A percentile compares a stretch with the other conserved stretches of the same genome.
Conservation (phyloP, 176 grass and related monocot genomes). For the Cocos nucifera region DNA sequence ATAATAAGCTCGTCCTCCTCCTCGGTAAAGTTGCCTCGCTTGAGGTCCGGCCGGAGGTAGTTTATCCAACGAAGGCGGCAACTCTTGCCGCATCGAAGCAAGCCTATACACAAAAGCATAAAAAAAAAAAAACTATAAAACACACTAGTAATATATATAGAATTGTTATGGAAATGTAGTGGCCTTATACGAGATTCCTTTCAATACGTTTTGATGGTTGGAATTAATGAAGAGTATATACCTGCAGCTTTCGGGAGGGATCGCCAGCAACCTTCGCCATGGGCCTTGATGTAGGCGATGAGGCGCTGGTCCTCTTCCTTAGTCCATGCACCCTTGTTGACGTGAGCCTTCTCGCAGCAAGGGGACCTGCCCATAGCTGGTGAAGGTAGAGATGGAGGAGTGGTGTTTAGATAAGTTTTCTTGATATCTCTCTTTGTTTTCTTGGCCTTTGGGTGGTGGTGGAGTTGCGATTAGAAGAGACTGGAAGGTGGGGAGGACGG, state of each 20-base stretch:
- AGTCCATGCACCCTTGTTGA: constrained; percentile 92
- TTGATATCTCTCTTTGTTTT: background rate
- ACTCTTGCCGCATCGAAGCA: constrained; percentile 72
- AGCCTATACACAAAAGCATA: constrained; percentile 6
- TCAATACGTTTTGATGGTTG: background rate
- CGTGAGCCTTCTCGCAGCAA: constrained; percentile 92
- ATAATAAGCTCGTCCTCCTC: constrained; percentile 74
- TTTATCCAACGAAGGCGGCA: constrained; percentile 84
- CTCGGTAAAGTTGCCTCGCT: constrained; percentile 79
- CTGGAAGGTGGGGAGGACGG: no score
- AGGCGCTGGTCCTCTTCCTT: constrained; percentile 87
- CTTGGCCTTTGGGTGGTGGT: no score
- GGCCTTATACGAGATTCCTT: background rate
- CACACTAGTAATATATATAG: no score
- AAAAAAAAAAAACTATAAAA: background rate
- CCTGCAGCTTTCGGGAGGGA: constrained; percentile 82
- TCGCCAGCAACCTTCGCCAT: constrained; percentile 85
- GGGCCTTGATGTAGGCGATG: constrained; percentile 60
- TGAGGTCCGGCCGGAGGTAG: constrained; percentile 72
- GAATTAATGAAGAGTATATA: background rate
- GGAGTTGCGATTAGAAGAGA: no score
- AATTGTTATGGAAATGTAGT: no score
- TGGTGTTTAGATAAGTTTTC: background rate
- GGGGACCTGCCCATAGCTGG: constrained; percentile 72
- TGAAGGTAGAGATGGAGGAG: background rate